Evolutionary conservation across 768 basidiomycete genomes (phyloP), one percentile per base, ranked within the genome.

Genomic region (Termitomyces sp.): DNA sequence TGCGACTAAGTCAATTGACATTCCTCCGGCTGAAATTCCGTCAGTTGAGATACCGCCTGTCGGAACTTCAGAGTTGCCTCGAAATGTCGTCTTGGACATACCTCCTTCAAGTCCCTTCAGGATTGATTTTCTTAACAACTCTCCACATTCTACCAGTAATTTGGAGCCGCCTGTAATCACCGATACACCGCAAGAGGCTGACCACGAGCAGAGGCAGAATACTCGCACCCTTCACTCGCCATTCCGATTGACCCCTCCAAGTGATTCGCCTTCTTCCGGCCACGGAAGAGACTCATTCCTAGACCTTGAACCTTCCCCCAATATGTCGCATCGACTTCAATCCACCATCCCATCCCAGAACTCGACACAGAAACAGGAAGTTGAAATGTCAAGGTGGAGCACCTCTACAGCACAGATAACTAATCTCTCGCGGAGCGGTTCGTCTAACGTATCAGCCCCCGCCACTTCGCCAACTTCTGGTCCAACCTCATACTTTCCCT

Each of bases 341-440:
- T 63, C 63, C 49, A 21, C 61, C 35, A 39, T 55, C n/a, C n/a
- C 64, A 30, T 62, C 64, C 12, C 55, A 61, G 28, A 23, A 53
- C 23, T 35, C 48, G 27, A 16, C 34, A 14, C 50, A 55, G 41
- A 57, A 35, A 21, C 40, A 57, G 23, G 55, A 63, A 7, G 45
- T 27, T 10, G 56, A 54, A 41, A 46, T 59, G 57, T 76, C 76
- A 10, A 68, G 78, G 58, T 77, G 76, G 77, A 79, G 76, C 56
- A 71, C 66, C 43, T 74, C 60, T 9, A 23, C 51, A 10, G 52
- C 37, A 32, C 58, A 61, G 30, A 27, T 37, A 16, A 56, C 61
- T 30, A 52, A 45, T 6, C 34, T 58, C 14, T 61, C 64, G 32
- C 57, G 35, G 11, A 60, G 57, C 10, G 41, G 27, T 21, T 59